phyloP scores from a whole-genome alignment of 108 stramenopile genomes.

The Skeletonema potamos region DNA sequence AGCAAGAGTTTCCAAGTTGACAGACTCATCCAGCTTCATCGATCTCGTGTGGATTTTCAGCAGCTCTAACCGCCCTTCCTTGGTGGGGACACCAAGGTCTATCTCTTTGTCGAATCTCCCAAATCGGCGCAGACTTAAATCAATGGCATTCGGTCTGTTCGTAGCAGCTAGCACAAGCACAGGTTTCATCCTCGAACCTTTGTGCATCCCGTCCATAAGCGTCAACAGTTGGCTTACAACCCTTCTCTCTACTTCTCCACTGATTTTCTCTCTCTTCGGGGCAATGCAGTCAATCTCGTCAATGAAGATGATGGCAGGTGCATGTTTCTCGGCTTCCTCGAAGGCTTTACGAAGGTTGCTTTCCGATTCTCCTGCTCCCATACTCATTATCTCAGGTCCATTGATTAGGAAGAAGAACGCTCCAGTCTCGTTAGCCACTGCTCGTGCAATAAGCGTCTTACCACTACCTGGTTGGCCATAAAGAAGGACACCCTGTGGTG shows the following conservation, averaged over 20 bases:
- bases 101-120: conserved; percentile 95
- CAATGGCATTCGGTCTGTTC: conserved; percentile 89
- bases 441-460: conserved; percentile 97
- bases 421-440: conserved; percentile 96
- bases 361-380: conserved; percentile 98
- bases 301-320: conserved; percentile 98
- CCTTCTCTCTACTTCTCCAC: conserved; percentile 95
- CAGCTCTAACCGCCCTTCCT: conserved; percentile 90
- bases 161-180: conserved; percentile 94
- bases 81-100: conserved; percentile 90
- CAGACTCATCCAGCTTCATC: conserved; percentile 68
- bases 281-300: conserved; percentile 99
- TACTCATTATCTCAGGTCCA: conserved; percentile 97
- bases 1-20: conserved; percentile 62
- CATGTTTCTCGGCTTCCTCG: conserved; percentile 87
- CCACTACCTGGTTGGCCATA: conserved; percentile 82
- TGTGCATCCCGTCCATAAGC: conserved; percentile 91
- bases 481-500: conserved; percentile 72
- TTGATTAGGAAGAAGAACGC: conserved; percentile 94
- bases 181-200: conserved; percentile 83
- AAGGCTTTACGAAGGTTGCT: conserved; percentile 95
- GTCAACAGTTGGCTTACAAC: conserved; percentile 95
- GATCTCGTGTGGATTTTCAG: conserved; percentile 88
- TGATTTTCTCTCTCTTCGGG: conserved; percentile 85
- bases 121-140: conserved; percentile 88